Conservation (phyloP, 1,284 basidiomycete genomes). For the Apiotrichum sp. region DNA sequence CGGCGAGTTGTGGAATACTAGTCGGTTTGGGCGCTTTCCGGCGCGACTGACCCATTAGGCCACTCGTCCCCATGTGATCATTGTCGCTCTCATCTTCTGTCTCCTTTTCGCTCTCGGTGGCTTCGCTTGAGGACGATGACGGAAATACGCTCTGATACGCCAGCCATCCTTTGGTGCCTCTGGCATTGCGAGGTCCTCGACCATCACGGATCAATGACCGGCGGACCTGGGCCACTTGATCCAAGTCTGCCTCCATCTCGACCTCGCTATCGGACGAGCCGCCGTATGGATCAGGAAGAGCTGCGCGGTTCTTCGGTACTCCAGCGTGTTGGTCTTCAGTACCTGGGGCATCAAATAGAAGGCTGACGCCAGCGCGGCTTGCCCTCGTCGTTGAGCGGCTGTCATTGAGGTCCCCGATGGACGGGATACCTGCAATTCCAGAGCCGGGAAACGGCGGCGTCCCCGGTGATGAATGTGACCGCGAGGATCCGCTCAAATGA, state of each 20-base stretch:
- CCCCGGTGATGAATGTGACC: conserved; percentile 19
- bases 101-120: conserved; percentile 34
- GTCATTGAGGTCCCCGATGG: conserved; percentile 25
- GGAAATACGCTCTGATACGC: conserved; percentile 48
- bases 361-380: conserved; percentile 27
- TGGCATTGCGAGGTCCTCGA: neutral
- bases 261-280: conserved; percentile 32
- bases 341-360: conserved; percentile 23
- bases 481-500: conserved; percentile 26
- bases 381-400: neutral
- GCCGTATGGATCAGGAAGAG: conserved; percentile 36
- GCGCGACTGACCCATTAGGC: conserved; percentile 25
- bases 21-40: neutral
- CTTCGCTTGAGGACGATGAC: conserved; percentile 32
- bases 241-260: conserved; percentile 28
- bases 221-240: conserved; percentile 32
- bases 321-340: too few relatives aligned
- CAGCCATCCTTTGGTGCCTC: conserved; percentile 42
- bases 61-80: conserved; percentile 16
- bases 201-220: conserved; percentile 20
- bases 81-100: conserved; percentile 31
- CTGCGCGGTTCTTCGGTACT: too few relatives aligned
- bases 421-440: conserved; percentile 37
- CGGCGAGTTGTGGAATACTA: neutral
- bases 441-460: conserved; percentile 41